Conservation (phyloP, 768 basidiomycete species). For the Rhodotorula taiwanensis region DNA sequence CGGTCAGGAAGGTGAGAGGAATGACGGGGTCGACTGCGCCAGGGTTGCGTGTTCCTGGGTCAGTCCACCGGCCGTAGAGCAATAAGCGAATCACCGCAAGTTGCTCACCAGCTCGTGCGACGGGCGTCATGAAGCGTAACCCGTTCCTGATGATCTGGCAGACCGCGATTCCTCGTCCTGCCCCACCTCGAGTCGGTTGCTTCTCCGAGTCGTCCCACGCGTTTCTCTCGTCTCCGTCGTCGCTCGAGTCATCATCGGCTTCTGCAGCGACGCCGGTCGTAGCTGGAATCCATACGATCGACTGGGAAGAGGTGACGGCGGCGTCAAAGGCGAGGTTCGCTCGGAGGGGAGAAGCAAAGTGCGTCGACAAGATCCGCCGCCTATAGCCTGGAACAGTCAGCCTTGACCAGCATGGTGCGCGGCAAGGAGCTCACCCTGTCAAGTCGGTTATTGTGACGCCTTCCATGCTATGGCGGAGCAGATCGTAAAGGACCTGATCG, state of each 20-base stretch:
- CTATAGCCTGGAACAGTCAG: constrained; percentile 3
- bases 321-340: constrained; percentile 28
- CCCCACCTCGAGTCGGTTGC: not conserved
- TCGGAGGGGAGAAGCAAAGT: constrained; percentile 17
- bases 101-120: constrained; percentile 13
- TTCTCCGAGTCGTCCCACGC: not conserved
- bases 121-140: constrained; percentile 20
- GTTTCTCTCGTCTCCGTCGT: not conserved
- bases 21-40: constrained; percentile 29
- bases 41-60: too few species aligned
- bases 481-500: too few species aligned
- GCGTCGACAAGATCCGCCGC: constrained; percentile 27
- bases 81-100: too few species aligned
- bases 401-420: too few species aligned
- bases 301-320: not conserved
- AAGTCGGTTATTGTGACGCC: constrained; percentile 14
- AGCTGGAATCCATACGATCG: constrained; percentile 15
- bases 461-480: constrained; percentile 17
- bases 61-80: fast-evolving
- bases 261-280: not conserved
- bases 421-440: not conserved
- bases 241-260: not conserved
- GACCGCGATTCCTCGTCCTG: constrained; percentile 13
- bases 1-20: constrained; percentile 28
- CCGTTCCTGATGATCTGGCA: constrained; percentile 12